Evolutionary conservation across 2,329 filamentous ascomycete species (phyloP).

Genomic region (Chaetomium olivaceum): DNA sequence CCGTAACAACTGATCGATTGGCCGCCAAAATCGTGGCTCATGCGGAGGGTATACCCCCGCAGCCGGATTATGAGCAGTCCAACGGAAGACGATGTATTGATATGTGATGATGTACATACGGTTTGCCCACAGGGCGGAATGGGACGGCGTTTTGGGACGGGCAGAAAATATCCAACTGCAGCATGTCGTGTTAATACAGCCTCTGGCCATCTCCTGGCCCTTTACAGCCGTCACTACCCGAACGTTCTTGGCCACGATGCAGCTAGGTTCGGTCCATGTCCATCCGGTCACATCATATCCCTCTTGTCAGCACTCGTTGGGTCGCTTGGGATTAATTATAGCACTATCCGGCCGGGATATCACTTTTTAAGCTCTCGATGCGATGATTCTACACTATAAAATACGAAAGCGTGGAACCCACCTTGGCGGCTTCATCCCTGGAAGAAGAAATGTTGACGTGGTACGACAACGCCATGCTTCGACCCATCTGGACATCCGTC

Average conservation of each 20-base stretch:
- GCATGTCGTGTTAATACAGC: slow-evolving; percentile 24
- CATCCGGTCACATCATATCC: not conserved
- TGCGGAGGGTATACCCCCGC: slow-evolving; percentile 1
- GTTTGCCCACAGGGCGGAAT: slow-evolving; percentile 18
- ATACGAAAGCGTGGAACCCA: slow-evolving; percentile 13
- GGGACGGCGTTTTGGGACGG: slow-evolving; percentile 26
- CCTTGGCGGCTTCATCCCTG: slow-evolving; percentile 5
- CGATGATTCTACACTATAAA: not conserved
- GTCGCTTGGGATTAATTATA: not conserved
- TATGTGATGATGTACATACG: slow-evolving; percentile 27
- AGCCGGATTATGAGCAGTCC: not conserved
- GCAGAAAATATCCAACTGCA: slow-evolving; percentile 10
- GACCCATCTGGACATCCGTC: slow-evolving; percentile 14
- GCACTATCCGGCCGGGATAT: not conserved
- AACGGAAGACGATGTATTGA: slow-evolving; percentile 24
- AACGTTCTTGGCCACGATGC: not conserved
- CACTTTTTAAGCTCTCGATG: not conserved
- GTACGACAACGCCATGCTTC: slow-evolving; percentile 12
- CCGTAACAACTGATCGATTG: slow-evolving; percentile 25
- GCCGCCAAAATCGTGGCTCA: not conserved
- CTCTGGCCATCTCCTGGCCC: not conserved
- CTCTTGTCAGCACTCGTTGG: not conserved
- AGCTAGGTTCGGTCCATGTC: not conserved
- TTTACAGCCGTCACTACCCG: not conserved
- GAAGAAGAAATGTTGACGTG: not conserved